These are phyloP conservation scores for Carallia brachiata DNA, from an alignment of 345 rosid species.

Conservation along the genomic window DNA sequence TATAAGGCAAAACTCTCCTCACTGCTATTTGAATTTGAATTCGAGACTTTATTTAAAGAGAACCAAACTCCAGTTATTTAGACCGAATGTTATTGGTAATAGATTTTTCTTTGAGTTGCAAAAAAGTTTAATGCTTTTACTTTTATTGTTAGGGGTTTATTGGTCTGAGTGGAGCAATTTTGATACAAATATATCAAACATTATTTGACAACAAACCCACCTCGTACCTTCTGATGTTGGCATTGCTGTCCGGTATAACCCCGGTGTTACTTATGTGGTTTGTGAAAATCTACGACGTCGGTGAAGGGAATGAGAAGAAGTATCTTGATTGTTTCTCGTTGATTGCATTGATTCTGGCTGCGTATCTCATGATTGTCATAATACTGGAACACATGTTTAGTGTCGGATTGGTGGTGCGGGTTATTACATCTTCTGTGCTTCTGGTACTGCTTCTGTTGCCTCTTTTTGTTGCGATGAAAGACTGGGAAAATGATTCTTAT, in stretches of 20 bases:
- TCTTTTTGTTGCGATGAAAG: slow-evolving; percentile 33
- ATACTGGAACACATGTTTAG: slow-evolving; percentile 34
- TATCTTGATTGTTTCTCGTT: slow-evolving; percentile 41
- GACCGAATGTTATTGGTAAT: too few relatives aligned
- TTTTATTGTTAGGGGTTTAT: slow-evolving; percentile 43
- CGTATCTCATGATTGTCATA: slow-evolving; percentile 43
- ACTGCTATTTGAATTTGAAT: too few relatives aligned
- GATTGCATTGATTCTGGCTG: slow-evolving; percentile 41
- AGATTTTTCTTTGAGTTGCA: too few relatives aligned
- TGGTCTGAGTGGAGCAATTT: slow-evolving; percentile 54
- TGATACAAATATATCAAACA: slow-evolving; percentile 48
- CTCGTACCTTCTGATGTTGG: slow-evolving; percentile 40
- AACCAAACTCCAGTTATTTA: too few relatives aligned
- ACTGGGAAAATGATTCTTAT: slow-evolving; percentile 9
- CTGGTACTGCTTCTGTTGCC: slow-evolving; percentile 42
- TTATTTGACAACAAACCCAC: slow-evolving; percentile 33
- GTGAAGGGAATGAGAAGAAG: slow-evolving; percentile 38
- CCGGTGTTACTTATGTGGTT: slow-evolving; percentile 47
- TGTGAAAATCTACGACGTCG: slow-evolving; percentile 32
- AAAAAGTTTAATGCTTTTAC: neutral
- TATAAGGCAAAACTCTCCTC: too few relatives aligned
- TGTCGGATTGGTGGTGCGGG: slow-evolving; percentile 17
- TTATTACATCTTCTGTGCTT: slow-evolving; percentile 31
- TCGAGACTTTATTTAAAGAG: too few relatives aligned
- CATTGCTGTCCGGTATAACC: slow-evolving; percentile 34